Conservation (phyloP, 345 rosid species). For the Eucalyptus curtisii region DNA sequence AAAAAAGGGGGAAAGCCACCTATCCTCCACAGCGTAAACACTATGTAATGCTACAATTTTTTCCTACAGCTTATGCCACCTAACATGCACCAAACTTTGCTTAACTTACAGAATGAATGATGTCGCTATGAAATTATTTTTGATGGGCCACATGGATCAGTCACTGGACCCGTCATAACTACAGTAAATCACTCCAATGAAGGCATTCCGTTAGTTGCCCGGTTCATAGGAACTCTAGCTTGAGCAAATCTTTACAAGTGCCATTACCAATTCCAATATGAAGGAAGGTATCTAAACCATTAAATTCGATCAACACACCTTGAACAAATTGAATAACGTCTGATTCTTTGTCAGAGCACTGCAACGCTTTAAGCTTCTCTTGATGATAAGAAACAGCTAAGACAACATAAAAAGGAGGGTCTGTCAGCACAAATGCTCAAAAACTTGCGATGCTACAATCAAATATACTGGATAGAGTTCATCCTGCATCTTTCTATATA, state of each 20-base stretch:
- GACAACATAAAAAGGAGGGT: neutral
- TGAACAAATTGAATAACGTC: constrained; percentile 76
- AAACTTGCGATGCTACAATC: neutral
- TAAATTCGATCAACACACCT: constrained; percentile 30
- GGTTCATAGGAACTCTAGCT: neutral
- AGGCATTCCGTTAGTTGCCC: neutral
- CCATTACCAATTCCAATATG: neutral
- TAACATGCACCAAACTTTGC: neutral
- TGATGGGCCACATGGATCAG: neutral
- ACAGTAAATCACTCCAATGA: neutral
- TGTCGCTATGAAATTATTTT: neutral
- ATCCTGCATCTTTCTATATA: neutral
- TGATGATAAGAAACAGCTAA: constrained; percentile 83
- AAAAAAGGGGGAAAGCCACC: neutral
- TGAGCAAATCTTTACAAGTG: neutral
- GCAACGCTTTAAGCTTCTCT: constrained; percentile 97
- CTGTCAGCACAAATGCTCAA: neutral
- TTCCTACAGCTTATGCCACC: neutral
- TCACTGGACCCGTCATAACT: neutral
- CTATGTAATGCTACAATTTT: neutral
- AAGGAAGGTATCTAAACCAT: neutral
- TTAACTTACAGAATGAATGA: neutral
- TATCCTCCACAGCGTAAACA: neutral
- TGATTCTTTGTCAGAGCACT: constrained; percentile 80
- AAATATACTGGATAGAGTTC: neutral